Conservation (phyloP, 2,329 filamentous ascomycete species). For the Chrysoporthe austroafricana region DNA sequence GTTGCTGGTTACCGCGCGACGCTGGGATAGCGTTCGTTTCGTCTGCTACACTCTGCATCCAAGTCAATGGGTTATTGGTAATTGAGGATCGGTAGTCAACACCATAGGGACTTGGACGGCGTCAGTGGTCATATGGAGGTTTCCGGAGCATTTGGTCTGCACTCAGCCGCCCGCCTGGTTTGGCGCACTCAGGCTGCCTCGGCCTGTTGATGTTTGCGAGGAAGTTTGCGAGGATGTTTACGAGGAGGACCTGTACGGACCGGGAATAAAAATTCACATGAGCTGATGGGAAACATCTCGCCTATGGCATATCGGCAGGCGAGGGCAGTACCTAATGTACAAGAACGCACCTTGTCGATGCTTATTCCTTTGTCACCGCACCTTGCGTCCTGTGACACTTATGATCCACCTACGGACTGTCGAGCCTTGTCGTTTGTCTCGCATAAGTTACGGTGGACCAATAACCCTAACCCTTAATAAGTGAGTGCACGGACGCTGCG, state of each 20-base stretch:
- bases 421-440: not conserved
- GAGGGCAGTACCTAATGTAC: constrained; percentile 1
- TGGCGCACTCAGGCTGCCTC: not conserved
- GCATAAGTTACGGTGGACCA: not conserved
- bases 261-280: not conserved
- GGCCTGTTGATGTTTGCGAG: not conserved
- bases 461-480: not conserved
- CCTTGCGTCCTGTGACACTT: not conserved
- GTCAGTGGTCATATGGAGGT: constrained; percentile 4
- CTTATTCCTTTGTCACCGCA: no score
- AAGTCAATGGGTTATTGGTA: not conserved
- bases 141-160: not conserved
- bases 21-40: not conserved
- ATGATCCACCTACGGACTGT: not conserved
- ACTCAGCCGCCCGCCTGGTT: not conserved
- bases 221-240: no score
- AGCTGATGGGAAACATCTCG: constrained; percentile 4
- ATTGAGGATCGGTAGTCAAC: not conserved
- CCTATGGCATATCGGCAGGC: not conserved
- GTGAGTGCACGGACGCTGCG: not conserved
- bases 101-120: constrained; percentile 7
- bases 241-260: not conserved
- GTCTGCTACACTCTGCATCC: not conserved
- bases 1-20: not conserved
- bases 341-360: not conserved